Percentiles rank a stretch among this genome's conserved stretches.
These are phyloP conservation scores for Phoenix dactylifera DNA, from an alignment of 176 grass and related monocot genomes.

Conservation along the genomic window DNA sequence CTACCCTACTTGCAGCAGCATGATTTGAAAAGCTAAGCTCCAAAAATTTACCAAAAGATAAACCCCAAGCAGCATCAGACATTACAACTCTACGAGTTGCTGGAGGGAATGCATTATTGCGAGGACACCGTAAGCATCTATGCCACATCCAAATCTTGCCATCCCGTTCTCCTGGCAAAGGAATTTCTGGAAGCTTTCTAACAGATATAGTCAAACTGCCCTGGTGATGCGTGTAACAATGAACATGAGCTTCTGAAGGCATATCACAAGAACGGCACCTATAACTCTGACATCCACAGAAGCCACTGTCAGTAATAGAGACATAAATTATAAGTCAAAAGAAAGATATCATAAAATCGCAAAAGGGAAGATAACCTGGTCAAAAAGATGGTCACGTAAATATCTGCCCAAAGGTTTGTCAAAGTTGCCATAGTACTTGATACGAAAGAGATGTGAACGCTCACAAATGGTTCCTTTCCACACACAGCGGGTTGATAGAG, in stretches of 20 bases:
- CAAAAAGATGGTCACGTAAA: conserved; percentile 77
- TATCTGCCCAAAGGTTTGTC: conserved; percentile 88
- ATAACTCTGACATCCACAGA: conserved; percentile 33
- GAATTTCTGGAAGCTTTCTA: conserved; percentile 56
- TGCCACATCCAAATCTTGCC: conserved; percentile 97
- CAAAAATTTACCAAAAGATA: conserved; percentile 98
- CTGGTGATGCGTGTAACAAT: conserved; percentile 86
- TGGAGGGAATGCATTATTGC: conserved; percentile 80
- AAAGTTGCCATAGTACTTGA: conserved; percentile 95
- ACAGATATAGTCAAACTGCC: conserved; percentile 97
- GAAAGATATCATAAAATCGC: not conserved
- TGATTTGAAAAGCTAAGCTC: conserved; percentile 96
- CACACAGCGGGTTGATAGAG: conserved; percentile 75
- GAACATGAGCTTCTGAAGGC: conserved; percentile 93
- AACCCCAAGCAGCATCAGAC: conserved; percentile 92
- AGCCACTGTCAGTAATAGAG: conserved; percentile 1
- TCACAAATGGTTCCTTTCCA: conserved; percentile 95
- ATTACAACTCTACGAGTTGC: conserved; percentile 82
- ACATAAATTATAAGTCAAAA: conserved; percentile 3
- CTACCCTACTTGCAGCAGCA: conserved; percentile 88
- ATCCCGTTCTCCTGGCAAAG: conserved; percentile 71
- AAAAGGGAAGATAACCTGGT: conserved; percentile 47
- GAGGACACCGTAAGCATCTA: conserved; percentile 81
- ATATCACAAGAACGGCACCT: conserved; percentile 69
- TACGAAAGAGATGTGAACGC: conserved; percentile 79